Evolutionary conservation across 495 filamentous ascomycete genomes (phyloP).

Genomic region (Jackrogersella minutella): DNA sequence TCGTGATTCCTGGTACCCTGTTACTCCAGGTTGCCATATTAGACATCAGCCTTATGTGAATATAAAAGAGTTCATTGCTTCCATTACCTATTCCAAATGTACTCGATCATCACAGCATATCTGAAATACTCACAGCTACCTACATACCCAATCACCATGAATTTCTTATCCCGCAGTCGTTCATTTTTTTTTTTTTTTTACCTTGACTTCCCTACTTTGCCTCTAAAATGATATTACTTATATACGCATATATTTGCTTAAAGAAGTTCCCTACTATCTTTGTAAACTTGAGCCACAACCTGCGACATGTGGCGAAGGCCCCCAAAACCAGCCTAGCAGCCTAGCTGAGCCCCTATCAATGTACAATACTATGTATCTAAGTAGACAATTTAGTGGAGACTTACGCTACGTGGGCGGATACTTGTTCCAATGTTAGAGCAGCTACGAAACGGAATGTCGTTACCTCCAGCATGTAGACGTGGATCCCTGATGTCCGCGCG

Average conservation of each 20-base stretch:
- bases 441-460: slow-evolving; percentile 1
- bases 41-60: background rate
- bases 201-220: no score
- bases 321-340: background rate
- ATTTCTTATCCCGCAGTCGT: no score
- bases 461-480: background rate
- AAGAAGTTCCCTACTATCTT: background rate
- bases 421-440: slow-evolving; percentile 1
- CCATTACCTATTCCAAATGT: no score
- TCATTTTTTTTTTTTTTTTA: no score
- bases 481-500: slow-evolving; percentile 30
- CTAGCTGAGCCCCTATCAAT: slow-evolving; percentile 1
- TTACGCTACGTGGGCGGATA: background rate
- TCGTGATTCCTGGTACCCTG: background rate
- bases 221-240: no score
- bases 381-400: background rate
- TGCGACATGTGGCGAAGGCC: slow-evolving; percentile 11
- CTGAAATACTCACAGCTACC: no score
- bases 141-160: no score
- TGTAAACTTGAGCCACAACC: background rate
- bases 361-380: no score
- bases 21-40: no score
- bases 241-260: background rate
- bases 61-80: no score
- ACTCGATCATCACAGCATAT: no score